A percentile compares a stretch with the other conserved stretches of the same genome.
Evolutionary conservation across 164 flowering plant genomes (phyloP).

Genomic region (Vitis cinerea): DNA sequence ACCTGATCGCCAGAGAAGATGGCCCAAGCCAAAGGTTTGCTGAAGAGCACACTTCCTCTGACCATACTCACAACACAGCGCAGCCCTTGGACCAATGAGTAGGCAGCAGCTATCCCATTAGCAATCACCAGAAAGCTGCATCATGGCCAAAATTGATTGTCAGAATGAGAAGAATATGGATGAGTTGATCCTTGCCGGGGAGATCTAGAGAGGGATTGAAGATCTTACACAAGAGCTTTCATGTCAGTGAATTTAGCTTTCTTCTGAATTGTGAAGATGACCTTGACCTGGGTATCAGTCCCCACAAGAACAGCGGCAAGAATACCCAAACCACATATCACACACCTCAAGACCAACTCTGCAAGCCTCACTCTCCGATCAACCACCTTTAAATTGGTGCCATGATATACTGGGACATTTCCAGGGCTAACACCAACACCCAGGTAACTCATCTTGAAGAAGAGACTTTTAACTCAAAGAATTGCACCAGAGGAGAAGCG

Average conservation of each 20-base stretch:
- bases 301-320: conserved; percentile 76
- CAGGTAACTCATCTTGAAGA: conserved; percentile 53
- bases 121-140: conserved; percentile 82
- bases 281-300: conserved; percentile 67
- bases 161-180: background rate
- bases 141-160: background rate
- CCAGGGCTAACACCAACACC: conserved; percentile 86
- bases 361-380: conserved; percentile 71
- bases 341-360: conserved; percentile 72
- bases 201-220: conserved; percentile 6
- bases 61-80: conserved; percentile 70
- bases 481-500: conserved; percentile 2
- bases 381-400: conserved; percentile 48
- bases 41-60: conserved; percentile 71
- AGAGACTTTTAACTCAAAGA: background rate
- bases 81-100: conserved; percentile 75
- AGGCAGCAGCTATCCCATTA: conserved; percentile 76
- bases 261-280: conserved; percentile 70
- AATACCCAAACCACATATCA: conserved; percentile 67
- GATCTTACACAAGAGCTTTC: conserved; percentile 85
- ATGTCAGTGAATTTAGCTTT: conserved; percentile 82
- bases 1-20: conserved; percentile 99
- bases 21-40: conserved; percentile 83
- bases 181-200: background rate
- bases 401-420: conserved; percentile 68